phyloP scores from a whole-genome alignment of 2,329 filamentous ascomycete genomes.

The Whalleya microplaca region DNA sequence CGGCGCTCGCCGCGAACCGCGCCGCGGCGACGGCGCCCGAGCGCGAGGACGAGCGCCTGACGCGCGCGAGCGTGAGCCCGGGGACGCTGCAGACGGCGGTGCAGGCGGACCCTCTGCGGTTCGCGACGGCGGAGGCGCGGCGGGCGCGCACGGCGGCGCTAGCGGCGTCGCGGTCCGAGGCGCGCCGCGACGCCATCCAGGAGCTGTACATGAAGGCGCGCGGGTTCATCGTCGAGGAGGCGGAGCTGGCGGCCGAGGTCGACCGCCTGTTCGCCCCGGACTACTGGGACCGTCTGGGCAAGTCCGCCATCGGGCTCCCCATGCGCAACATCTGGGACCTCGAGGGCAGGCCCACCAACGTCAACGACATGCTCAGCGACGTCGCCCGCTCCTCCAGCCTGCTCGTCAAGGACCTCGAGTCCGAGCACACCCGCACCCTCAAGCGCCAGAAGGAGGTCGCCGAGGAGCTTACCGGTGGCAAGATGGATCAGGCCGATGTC shows the following conservation, averaged over 20 bases:
- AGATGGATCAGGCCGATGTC: slow-evolving; percentile 45
- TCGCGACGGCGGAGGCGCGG: too few species aligned
- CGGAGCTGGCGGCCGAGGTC: slow-evolving; percentile 73
- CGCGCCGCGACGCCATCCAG: slow-evolving; percentile 73
- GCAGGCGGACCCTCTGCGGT: slow-evolving; percentile 68
- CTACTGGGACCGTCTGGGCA: slow-evolving; percentile 50
- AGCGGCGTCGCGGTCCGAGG: slow-evolving; percentile 48
- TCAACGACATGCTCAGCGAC: slow-evolving; percentile 49
- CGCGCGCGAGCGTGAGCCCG: slow-evolving; percentile 65
- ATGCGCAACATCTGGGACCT: slow-evolving; percentile 57
- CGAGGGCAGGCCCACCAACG: slow-evolving; percentile 49
- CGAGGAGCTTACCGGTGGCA: slow-evolving; percentile 63
- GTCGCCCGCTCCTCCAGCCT: slow-evolving; percentile 33
- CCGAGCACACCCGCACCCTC: slow-evolving; percentile 49
- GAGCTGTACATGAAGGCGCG: slow-evolving; percentile 88
- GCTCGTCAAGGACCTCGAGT: slow-evolving; percentile 39
- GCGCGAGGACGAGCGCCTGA: slow-evolving; percentile 76
- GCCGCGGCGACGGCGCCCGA: slow-evolving; percentile 64
- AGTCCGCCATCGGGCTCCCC: slow-evolving; percentile 33
- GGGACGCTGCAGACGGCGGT: slow-evolving; percentile 55
- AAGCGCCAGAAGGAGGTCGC: slow-evolving; percentile 59
- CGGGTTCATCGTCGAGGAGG: slow-evolving; percentile 82
- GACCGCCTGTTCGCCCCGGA: slow-evolving; percentile 75
- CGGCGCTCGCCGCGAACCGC: slow-evolving; percentile 52
- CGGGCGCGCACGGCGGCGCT: slow-evolving; percentile 50